phyloP scores from a whole-genome alignment of 169 alveolate genomes.

The Plasmodium berghei region DNA sequence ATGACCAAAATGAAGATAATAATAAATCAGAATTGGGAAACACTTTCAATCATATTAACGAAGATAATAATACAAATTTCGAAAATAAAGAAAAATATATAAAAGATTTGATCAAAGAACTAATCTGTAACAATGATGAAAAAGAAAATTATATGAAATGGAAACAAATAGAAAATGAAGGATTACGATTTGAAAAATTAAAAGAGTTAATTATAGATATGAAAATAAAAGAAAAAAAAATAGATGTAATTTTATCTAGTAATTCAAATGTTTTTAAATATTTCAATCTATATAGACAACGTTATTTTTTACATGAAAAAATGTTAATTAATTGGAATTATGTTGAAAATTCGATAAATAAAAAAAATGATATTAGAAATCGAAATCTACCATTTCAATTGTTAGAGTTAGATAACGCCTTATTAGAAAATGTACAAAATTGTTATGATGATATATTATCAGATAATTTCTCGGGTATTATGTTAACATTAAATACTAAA shows the following conservation, averaged over 20 bases:
- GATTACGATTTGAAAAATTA: conserved; percentile 33
- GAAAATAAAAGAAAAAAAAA: conserved; percentile 76
- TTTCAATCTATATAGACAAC: conserved; percentile 83
- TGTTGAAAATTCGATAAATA: conserved; percentile 49
- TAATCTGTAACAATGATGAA: conserved; percentile 25
- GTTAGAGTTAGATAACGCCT: conserved; percentile 80
- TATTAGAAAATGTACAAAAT: conserved; percentile 79
- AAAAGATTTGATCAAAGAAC: conserved; percentile 7
- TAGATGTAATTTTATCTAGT: conserved; percentile 77
- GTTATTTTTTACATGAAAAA: conserved; percentile 82
- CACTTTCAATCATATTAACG: neutral
- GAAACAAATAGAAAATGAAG: conserved; percentile 47
- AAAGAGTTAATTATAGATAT: conserved; percentile 37
- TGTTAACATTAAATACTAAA: conserved; percentile 83
- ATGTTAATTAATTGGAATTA: conserved; percentile 85
- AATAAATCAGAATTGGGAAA: neutral
- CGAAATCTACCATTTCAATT: conserved; percentile 86
- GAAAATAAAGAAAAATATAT: neutral
- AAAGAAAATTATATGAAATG: conserved; percentile 32
- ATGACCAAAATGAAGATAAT: neutral
- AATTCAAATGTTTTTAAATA: conserved; percentile 70
- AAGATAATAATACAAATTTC: neutral
- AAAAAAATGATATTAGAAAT: conserved; percentile 78
- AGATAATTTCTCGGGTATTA: conserved; percentile 85
- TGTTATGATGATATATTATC: conserved; percentile 81